Conservation (phyloP, 495 filamentous ascomycete genomes). For the Parachaetomium inaequale region DNA sequence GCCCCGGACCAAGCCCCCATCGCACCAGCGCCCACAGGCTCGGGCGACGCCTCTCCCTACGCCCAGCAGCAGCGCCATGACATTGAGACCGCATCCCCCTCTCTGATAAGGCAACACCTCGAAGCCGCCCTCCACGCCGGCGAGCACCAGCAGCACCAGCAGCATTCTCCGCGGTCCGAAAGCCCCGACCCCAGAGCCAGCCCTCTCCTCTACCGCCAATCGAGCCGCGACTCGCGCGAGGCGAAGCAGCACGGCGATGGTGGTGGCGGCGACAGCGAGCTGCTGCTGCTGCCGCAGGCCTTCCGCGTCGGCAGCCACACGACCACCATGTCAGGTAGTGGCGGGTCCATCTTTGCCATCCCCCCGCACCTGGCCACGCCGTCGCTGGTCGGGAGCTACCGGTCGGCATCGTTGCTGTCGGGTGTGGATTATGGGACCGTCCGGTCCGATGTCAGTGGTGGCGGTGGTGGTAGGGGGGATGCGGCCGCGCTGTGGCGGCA, state of each 20-base stretch:
- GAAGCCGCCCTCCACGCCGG: conserved; percentile 27
- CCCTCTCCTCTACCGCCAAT: conserved; percentile 14
- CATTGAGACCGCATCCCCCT: conserved; percentile 36
- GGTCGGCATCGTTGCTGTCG: conserved; percentile 37
- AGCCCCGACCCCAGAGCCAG: conserved; percentile 24
- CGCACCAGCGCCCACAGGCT: not conserved
- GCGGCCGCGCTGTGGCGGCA: conserved; percentile 69
- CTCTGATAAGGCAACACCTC: conserved; percentile 40
- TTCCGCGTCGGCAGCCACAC: conserved; percentile 35
- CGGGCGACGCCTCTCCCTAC: conserved; percentile 35
- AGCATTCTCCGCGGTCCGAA: conserved; percentile 20
- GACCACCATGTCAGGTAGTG: conserved; percentile 16
- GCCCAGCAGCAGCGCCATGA: conserved; percentile 26
- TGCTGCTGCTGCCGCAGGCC: conserved; percentile 34
- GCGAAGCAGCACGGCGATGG: conserved; percentile 37
- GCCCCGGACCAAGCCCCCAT: conserved; percentile 44
- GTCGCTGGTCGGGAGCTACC: conserved; percentile 60
- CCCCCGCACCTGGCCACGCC: conserved; percentile 63
- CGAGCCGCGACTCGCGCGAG: conserved; percentile 34
- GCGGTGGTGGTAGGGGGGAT: conserved; percentile 55
- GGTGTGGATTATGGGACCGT: conserved; percentile 67
- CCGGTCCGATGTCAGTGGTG: conserved; percentile 56
- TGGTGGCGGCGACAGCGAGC: conserved; percentile 13
- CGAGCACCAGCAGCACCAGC: conserved; percentile 27
- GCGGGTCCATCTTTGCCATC: conserved; percentile 55